These are phyloP conservation scores for Boeremia exigua DNA, from an alignment of 2,329 filamentous ascomycete species.

Conservation along the genomic window DNA sequence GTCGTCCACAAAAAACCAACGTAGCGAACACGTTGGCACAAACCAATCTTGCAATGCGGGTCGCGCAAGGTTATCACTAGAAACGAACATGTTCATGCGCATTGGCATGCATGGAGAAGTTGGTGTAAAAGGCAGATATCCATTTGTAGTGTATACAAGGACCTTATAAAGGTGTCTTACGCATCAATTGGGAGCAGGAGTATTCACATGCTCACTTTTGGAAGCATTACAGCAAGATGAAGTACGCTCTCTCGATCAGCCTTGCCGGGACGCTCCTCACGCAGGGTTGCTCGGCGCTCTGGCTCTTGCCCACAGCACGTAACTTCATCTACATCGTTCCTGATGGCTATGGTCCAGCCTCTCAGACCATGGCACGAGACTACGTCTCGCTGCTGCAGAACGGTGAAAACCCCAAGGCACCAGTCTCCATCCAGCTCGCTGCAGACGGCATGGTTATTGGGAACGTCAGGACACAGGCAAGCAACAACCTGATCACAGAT, in stretches of 20 bases:
- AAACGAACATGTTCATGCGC: neutral
- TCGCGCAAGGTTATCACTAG: neutral
- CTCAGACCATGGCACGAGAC: constrained; percentile 32
- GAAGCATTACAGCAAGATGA: constrained; percentile 4
- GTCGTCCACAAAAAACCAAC: neutral
- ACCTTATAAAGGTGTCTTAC: neutral
- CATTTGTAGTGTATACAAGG: neutral
- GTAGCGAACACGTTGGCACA: constrained; percentile 2
- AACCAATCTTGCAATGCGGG: constrained; percentile 1
- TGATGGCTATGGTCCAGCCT: constrained; percentile 33
- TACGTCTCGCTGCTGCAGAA: constrained; percentile 28
- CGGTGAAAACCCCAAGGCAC: constrained; percentile 24
- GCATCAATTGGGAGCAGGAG: neutral
- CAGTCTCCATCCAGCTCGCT: constrained; percentile 25
- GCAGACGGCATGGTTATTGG: constrained; percentile 31
- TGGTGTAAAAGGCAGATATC: neutral
- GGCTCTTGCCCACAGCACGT: constrained; percentile 22
- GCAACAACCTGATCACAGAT: constrained; percentile 49
- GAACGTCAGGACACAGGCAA: constrained; percentile 28
- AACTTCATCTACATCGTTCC: constrained; percentile 37
- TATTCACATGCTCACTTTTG: neutral
- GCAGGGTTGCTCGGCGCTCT: constrained; percentile 17
- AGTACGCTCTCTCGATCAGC: constrained; percentile 15
- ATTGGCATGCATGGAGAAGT: constrained; percentile 1
- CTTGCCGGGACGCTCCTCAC: constrained; percentile 14